These are phyloP conservation scores for Fusarium succisae DNA, from an alignment of 2,329 filamentous ascomycete genomes.

Conservation along the genomic window DNA sequence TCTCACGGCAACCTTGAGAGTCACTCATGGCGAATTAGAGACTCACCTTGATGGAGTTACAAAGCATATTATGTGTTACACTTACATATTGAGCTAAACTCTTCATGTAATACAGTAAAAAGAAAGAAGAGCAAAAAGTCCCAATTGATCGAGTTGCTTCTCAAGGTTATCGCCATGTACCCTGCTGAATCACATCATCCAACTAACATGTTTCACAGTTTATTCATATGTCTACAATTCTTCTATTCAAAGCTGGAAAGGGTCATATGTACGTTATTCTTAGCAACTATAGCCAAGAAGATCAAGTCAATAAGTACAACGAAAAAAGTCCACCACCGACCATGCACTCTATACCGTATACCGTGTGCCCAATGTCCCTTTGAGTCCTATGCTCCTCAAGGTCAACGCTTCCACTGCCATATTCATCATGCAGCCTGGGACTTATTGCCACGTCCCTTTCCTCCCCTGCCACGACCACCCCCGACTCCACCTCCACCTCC, in stretches of 20 bases:
- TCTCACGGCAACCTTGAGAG: conserved; percentile 19
- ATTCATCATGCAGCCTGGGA: conserved; percentile 10
- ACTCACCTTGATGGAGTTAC: conserved; percentile 9
- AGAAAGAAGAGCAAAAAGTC: neutral
- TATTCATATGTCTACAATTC: neutral
- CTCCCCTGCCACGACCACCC: conserved; percentile 36
- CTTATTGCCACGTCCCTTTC: conserved; percentile 36
- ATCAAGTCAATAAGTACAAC: conserved; percentile 18
- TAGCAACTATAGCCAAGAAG: conserved; percentile 6
- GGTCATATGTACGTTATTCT: conserved; percentile 23
- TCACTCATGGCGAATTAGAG: neutral
- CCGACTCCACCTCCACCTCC: conserved; percentile 34
- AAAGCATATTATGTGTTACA: neutral
- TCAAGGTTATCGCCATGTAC: neutral
- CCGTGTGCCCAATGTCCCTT: neutral
- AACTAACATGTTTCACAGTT: neutral
- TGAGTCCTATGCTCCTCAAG: conserved; percentile 35
- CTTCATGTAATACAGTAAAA: neutral
- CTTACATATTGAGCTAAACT: neutral
- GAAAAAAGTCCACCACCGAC: conserved; percentile 4
- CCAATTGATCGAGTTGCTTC: neutral
- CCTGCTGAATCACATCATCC: neutral
- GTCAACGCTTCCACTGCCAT: neutral
- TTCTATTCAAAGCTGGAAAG: conserved; percentile 14
- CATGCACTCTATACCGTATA: conserved; percentile 1